phyloP scores from a whole-genome alignment of 2,329 filamentous ascomycete species.

The Sphaerulina vaccinii region DNA sequence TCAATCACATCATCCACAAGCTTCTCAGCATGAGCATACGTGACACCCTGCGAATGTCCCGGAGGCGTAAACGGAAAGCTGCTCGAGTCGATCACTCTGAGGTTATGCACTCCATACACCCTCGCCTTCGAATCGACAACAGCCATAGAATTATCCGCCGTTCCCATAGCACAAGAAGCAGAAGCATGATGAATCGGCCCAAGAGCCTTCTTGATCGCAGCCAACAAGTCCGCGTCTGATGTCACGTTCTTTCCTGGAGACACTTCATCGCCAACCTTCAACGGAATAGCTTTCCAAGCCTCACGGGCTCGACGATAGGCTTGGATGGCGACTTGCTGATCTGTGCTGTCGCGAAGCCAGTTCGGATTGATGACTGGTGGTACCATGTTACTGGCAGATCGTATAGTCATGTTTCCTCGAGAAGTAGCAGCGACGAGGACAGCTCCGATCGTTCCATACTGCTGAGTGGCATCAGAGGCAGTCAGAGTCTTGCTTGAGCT shows the following conservation, averaged over 20 bases:
- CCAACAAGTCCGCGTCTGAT: conserved; percentile 47
- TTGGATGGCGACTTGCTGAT: conserved; percentile 38
- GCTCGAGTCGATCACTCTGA: conserved; percentile 42
- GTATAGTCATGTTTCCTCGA: conserved; percentile 40
- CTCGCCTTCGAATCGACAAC: conserved; percentile 41
- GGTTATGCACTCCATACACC: conserved; percentile 40
- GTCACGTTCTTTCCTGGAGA: conserved; percentile 41
- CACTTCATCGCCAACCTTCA: conserved; percentile 40
- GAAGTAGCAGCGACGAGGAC: conserved; percentile 37
- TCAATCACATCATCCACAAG: conserved; percentile 22
- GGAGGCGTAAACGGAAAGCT: conserved; percentile 38
- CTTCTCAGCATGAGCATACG: conserved; percentile 25
- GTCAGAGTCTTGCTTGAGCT: conserved; percentile 15
- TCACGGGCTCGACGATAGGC: conserved; percentile 37
- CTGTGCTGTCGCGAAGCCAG: conserved; percentile 38
- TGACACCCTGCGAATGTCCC: conserved; percentile 36
- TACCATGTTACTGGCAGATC: conserved; percentile 29
- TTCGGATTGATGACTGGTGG: conserved; percentile 39
- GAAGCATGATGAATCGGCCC: conserved; percentile 21
- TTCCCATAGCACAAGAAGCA: conserved; percentile 28
- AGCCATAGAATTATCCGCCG: conserved; percentile 34
- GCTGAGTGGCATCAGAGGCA: conserved; percentile 30
- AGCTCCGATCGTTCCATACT: conserved; percentile 37
- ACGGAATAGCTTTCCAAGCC: conserved; percentile 26
- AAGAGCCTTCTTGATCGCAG: conserved; percentile 29